Base-by-base conservation (phyloP, 2,329 filamentous ascomycete species). In the Acrocalymma vagum region DNA sequence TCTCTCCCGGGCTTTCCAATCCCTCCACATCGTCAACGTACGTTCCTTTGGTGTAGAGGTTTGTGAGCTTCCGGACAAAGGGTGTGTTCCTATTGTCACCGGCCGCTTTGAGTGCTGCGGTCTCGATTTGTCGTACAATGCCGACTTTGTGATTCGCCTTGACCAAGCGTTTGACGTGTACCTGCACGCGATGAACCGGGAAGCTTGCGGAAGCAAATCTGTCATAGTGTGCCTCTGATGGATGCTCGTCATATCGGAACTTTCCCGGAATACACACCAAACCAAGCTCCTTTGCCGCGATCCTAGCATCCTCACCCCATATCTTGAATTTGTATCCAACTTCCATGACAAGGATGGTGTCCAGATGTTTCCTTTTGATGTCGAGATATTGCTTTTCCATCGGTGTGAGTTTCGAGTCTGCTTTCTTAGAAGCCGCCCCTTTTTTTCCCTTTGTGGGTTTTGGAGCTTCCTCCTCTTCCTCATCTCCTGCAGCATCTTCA, bases 261-360 rank as follows among this genome's bases (percentile, higher is more conserved):
- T 96, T 97, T 23, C 94, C 94, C 0, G 94, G 93, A 57, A 99
- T 96, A 67, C 94, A 99, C 25, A 99, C 88, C 55, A 99, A 96
- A 45, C 90, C 88, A 32, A 99, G 78, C 66, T 93, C 90, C 68
- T 93, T 95, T 9, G 92, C 89, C 4, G 93, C 94, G 38, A 84
- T 82, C 37, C 91, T 83, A 7, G 94, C 94, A 74, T 99, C 94
- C 61, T 97, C 93, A 9, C 94, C 94, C 63, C 96, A 96, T 74
- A 99, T 96, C 22, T 88, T 86, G 72, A 95, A 99, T 67, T 99
- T 99, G 74, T 99, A 99, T 34, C 94, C 94, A 7, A 97, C 94
- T 67, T 99, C 93, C 36, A 97, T 85, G 9, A 97, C 88, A 38
- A 99, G 78, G 14, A 99, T 61, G 0, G 93, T 94, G 64, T 97